These are phyloP conservation scores for Amanita pseudoporphyria DNA, from an alignment of 768 basidiomycete genomes.

Conservation along the genomic window DNA sequence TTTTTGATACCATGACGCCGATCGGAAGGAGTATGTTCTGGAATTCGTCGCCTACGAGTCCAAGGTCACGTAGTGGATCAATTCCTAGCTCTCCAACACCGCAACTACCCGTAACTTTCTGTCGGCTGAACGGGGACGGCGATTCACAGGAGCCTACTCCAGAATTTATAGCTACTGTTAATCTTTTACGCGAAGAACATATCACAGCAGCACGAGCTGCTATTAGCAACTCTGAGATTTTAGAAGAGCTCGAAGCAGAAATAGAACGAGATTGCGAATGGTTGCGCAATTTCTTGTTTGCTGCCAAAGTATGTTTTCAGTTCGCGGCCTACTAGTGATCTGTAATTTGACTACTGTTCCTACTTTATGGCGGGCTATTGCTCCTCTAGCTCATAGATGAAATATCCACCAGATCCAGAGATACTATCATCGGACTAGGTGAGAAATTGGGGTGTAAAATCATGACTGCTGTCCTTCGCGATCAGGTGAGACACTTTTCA, in stretches of 20 bases:
- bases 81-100: slow-evolving; percentile 18
- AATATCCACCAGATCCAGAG: slow-evolving; percentile 87
- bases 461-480: slow-evolving; percentile 80
- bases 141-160: slow-evolving; percentile 22
- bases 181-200: slow-evolving; percentile 83
- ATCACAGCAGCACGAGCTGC: slow-evolving; percentile 60
- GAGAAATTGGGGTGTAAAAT: slow-evolving; percentile 88
- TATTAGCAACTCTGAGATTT: slow-evolving; percentile 48
- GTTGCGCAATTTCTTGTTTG: slow-evolving; percentile 76
- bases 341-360: slow-evolving; percentile 36
- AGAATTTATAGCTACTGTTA: slow-evolving; percentile 71
- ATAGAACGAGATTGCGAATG: slow-evolving; percentile 86
- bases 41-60: slow-evolving; percentile 31
- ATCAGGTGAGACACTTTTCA: slow-evolving; percentile 44
- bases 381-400: slow-evolving; percentile 83
- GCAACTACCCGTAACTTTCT: slow-evolving; percentile 22
- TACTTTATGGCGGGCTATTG: slow-evolving; percentile 16
- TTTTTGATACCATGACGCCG: slow-evolving; percentile 44
- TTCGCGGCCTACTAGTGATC: slow-evolving; percentile 7
- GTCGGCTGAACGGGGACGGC: slow-evolving; percentile 7
- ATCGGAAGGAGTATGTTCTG: slow-evolving; percentile 35
- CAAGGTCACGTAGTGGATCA: slow-evolving; percentile 22
- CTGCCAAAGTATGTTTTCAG: slow-evolving; percentile 63
- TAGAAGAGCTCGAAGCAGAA: slow-evolving; percentile 72
- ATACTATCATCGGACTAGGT: slow-evolving; percentile 90